These are phyloP conservation scores for Zymoseptoria brevis DNA, from an alignment of 2,329 filamentous ascomycete genomes.

Conservation along the genomic window DNA sequence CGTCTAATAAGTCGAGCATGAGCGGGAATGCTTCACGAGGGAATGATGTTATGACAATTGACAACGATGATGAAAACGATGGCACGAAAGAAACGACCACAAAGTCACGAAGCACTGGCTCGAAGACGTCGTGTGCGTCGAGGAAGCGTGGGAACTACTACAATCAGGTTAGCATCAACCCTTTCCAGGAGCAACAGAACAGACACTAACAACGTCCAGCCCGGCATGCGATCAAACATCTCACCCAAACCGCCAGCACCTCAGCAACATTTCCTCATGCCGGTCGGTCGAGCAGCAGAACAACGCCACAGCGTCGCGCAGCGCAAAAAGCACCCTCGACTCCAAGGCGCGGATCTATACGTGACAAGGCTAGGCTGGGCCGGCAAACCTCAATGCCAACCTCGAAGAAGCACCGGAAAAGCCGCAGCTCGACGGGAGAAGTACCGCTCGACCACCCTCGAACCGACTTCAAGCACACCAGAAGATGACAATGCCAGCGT, in stretches of 20 bases:
- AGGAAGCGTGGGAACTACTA: conserved; percentile 20
- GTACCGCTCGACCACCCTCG: neutral
- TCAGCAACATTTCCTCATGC: conserved; percentile 22
- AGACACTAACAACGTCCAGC: neutral
- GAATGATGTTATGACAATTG: conserved; percentile 17
- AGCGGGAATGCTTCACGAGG: conserved; percentile 11
- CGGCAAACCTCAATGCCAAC: conserved; percentile 9
- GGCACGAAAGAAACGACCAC: conserved; percentile 5
- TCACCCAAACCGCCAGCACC: neutral
- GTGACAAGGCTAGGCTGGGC: conserved; percentile 38
- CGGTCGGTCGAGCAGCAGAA: conserved; percentile 23
- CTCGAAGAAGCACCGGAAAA: neutral
- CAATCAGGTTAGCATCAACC: conserved; percentile 15
- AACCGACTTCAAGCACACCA: neutral
- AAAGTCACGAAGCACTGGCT: neutral
- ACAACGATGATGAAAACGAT: conserved; percentile 9
- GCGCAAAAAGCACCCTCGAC: conserved; percentile 39
- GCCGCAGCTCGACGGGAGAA: neutral
- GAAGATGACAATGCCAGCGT: neutral
- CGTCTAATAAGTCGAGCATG: conserved; percentile 13
- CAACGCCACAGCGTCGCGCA: conserved; percentile 25
- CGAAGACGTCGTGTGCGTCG: neutral
- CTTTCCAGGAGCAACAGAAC: neutral
- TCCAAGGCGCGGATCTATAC: conserved; percentile 46
- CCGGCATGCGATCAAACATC: neutral